These are phyloP conservation scores for Calocybe gambosa DNA, from an alignment of 1,284 basidiomycete genomes.

Conservation along the genomic window DNA sequence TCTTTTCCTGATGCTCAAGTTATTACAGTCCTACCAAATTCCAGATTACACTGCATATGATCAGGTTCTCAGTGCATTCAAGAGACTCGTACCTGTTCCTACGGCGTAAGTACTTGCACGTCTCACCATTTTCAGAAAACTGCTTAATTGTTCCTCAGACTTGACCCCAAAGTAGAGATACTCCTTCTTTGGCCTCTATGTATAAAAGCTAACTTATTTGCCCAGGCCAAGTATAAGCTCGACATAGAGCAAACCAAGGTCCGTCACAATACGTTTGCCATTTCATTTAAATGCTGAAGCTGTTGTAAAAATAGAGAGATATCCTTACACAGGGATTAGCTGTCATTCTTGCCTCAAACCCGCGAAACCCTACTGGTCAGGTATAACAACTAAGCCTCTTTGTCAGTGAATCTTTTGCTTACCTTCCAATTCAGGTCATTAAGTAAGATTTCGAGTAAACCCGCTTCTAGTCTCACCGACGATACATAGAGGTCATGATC, in stretches of 20 bases:
- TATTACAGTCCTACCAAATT: conserved; percentile 66
- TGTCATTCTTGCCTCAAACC: conserved; percentile 87
- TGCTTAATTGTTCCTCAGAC: conserved; percentile 27
- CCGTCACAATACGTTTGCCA: conserved; percentile 1
- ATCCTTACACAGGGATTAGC: conserved; percentile 76
- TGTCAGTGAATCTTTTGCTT: not conserved
- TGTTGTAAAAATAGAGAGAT: conserved; percentile 49
- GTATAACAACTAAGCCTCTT: conserved; percentile 16
- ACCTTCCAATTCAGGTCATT: conserved; percentile 30
- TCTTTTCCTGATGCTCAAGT: not conserved
- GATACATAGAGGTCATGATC: conserved; percentile 60
- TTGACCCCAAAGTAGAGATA: conserved; percentile 48
- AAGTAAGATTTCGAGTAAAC: conserved; percentile 23
- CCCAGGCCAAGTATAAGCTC: conserved; percentile 41
- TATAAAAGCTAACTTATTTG: not conserved
- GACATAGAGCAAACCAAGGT: conserved; percentile 72
- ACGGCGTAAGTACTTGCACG: conserved; percentile 54
- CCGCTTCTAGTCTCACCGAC: conserved; percentile 5
- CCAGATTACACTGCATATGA: conserved; percentile 87
- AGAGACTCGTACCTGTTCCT: conserved; percentile 83
- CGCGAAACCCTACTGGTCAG: conserved; percentile 90
- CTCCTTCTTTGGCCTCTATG: not conserved
- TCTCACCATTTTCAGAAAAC: not conserved
- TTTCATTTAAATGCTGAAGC: conserved; percentile 1
- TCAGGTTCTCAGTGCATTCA: conserved; percentile 85